phyloP scores from a whole-genome alignment of 345 rosid species.

The Pistacia vera region DNA sequence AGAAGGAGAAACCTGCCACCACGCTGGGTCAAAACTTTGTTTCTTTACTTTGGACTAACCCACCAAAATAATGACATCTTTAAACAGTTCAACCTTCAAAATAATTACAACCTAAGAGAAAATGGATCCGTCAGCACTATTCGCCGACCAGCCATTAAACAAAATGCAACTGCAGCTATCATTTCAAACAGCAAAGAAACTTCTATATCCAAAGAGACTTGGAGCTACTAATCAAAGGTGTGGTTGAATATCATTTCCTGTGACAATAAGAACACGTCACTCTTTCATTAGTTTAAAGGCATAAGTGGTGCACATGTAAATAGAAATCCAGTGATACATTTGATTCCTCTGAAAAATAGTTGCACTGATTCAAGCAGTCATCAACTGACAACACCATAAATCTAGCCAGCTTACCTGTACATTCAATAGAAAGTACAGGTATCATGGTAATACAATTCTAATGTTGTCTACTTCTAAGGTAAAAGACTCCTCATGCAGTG shows the following conservation, averaged over 20 bases:
- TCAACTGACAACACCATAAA: not conserved
- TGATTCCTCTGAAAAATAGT: not conserved
- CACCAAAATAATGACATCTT: constrained; percentile 16
- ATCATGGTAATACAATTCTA: not conserved
- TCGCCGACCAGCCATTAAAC: constrained; percentile 11
- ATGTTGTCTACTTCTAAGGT: not conserved
- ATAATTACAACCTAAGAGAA: constrained; percentile 27
- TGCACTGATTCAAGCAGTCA: not conserved
- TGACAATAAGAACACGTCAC: constrained; percentile 16
- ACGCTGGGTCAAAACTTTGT: constrained; percentile 3
- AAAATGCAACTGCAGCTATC: constrained; percentile 22
- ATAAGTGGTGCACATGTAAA: not conserved
- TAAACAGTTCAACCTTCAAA: constrained; percentile 25
- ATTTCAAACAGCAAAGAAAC: constrained; percentile 11
- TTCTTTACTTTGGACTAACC: constrained; percentile 3
- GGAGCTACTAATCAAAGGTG: constrained; percentile 26
- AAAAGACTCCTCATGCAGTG: constrained; percentile 4
- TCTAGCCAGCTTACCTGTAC: not conserved
- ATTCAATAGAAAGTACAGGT: not conserved
- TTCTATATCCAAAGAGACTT: constrained; percentile 20
- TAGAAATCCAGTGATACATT: not conserved
- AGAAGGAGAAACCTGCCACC: constrained; percentile 2
- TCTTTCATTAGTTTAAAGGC: constrained; percentile 5
- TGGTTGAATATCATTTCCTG: constrained; percentile 46
- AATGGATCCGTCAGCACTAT: constrained; percentile 20